Percentiles rank a stretch among this genome's conserved stretches.
These are phyloP conservation scores for Prosopis cineraria DNA, from an alignment of 306 rosid species.

Conservation along the genomic window DNA sequence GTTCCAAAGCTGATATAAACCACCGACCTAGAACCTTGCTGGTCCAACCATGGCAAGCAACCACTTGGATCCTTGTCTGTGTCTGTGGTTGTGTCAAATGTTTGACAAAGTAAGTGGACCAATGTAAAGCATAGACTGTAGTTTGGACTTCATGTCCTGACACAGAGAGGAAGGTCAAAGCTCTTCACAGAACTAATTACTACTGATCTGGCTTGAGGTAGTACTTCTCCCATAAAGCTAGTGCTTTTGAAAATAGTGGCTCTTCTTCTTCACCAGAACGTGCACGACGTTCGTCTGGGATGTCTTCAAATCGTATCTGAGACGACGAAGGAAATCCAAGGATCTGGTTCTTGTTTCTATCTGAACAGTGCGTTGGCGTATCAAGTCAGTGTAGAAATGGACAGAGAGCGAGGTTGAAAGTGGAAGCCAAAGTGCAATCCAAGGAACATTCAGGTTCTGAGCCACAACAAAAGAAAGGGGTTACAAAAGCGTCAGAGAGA, in stretches of 20 bases:
- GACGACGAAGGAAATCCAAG: slow-evolving; percentile 45
- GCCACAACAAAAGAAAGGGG: slow-evolving; percentile 30
- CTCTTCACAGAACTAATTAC: slow-evolving; percentile 16
- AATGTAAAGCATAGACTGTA: slow-evolving; percentile 33
- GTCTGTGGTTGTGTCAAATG: not conserved
- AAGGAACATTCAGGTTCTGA: slow-evolving; percentile 37
- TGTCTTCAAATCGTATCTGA: slow-evolving; percentile 20
- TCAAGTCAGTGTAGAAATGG: slow-evolving; percentile 25
- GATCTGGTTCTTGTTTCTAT: not conserved
- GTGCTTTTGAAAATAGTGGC: slow-evolving; percentile 15
- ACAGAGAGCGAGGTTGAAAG: slow-evolving; percentile 31
- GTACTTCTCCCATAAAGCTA: slow-evolving; percentile 20
- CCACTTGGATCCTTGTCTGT: not conserved
- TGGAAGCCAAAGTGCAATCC: slow-evolving; percentile 43
- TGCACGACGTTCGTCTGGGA: slow-evolving; percentile 24
- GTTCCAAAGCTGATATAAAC: slow-evolving; percentile 30
- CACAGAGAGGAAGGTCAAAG: slow-evolving; percentile 7
- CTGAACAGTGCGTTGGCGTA: not conserved
- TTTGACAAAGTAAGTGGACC: slow-evolving; percentile 3
- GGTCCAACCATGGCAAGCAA: slow-evolving; percentile 30
- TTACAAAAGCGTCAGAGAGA: slow-evolving; percentile 34
- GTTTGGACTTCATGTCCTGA: slow-evolving; percentile 34
- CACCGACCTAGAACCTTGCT: not conserved
- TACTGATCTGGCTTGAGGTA: slow-evolving; percentile 38
- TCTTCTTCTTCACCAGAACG: not conserved